Evolutionary conservation across 768 basidiomycete species (phyloP).

Genomic region (Phanerodontia chrysosporium): DNA sequence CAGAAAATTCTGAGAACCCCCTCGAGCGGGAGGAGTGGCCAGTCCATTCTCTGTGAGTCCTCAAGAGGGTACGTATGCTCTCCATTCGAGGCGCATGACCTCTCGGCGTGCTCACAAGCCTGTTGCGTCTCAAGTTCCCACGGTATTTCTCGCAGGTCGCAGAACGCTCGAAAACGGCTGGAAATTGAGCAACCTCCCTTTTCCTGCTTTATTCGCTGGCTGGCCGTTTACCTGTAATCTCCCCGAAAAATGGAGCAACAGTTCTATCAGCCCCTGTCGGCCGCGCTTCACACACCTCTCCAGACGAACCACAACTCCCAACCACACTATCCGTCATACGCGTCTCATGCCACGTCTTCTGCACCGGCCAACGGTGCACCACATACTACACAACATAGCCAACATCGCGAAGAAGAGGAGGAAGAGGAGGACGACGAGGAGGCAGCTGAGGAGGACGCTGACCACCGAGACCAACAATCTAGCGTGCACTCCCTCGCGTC

Average conservation of each 20-base stretch:
- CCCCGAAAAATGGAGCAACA: constrained; percentile 55
- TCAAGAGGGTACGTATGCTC: neutral
- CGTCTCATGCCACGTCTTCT: constrained; percentile 22
- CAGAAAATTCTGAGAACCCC: neutral
- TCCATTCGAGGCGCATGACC: neutral
- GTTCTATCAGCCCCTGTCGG: constrained; percentile 77
- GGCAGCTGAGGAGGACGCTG: constrained; percentile 65
- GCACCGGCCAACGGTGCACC: constrained; percentile 8
- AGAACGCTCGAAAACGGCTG: constrained; percentile 12
- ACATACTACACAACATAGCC: constrained; percentile 1
- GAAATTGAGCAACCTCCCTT: constrained; percentile 3
- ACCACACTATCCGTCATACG: constrained; percentile 25
- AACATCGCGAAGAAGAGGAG: constrained; percentile 51
- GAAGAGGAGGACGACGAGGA: constrained; percentile 76
- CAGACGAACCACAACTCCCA: constrained; percentile 21
- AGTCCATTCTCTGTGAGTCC: neutral
- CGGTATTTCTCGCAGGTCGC: constrained; percentile 9
- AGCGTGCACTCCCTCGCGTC: constrained; percentile 22
- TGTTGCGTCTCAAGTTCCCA: constrained; percentile 2
- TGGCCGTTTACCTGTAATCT: constrained; percentile 10
- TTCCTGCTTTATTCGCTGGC: constrained; percentile 12
- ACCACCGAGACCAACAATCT: constrained; percentile 28
- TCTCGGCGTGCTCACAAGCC: neutral
- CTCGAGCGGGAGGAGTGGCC: neutral
- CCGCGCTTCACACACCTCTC: constrained; percentile 62